Base-by-base conservation (phyloP, 2,329 filamentous ascomycete species). In the Corynespora cassiicola region DNA sequence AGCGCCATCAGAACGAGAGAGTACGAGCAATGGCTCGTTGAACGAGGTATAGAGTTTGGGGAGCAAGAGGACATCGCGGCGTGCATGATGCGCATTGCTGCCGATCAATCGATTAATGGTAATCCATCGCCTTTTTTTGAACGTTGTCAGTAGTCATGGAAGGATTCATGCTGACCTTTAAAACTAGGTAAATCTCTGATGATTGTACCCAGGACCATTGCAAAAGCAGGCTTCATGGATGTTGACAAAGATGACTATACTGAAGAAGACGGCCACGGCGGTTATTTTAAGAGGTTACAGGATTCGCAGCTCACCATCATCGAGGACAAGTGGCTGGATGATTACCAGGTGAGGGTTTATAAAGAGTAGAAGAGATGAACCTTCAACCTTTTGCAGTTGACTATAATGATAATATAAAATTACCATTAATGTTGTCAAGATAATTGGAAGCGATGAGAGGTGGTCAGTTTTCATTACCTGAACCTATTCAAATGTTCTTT, bases 221-320 rank as follows among this genome's bases (percentile, higher is more conserved):
- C 64, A 3, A 68, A 70, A 25, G 63, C 71, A 45, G 70, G 71
- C 0, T 74, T 65, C 45, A 66, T 61, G 52, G 71, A 73, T 42
- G 55, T 68, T 7, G 63, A 68, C 28, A 58, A 65, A 46, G 69
- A 73, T 34, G 69, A 73, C 21, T 56, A 54, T 31, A 53, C 47
- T 3, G 47, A 56, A 27, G 63, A 71, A 18, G 69, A 71, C 24
- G 52, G 52, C 6, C 49, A 55, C 31, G 36, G 31, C 23, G 60
- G 48, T 5, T 71, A 72, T 30, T 55, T 73, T 19, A 70, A 69
- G 39, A 58, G 61, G 15, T 64, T 58, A 6, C 70, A 74, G 33
- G 64, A 64, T 10, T 54, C 59, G 1, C 71, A 74, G 45, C 45
- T 74, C 17, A 53, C 59, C n/a, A 71, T 71, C 19, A 73, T 73